Base-by-base conservation (phyloP, 2,329 filamentous ascomycete species). In the Akanthomyces muscarius region DNA sequence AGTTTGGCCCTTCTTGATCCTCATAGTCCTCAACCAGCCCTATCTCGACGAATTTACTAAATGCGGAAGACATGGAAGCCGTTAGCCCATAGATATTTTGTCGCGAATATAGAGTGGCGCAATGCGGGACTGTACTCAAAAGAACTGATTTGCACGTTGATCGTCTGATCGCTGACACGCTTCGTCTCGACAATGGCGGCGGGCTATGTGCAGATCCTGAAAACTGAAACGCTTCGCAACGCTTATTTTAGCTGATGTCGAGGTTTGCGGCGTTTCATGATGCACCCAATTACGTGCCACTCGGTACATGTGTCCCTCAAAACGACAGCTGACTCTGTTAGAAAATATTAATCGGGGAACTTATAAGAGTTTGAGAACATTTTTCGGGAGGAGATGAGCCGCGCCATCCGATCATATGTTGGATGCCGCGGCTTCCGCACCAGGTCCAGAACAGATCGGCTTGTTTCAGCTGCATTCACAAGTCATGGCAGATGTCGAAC, bases 91-190 rank as follows among this genome's bases (percentile, higher is more conserved):
- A 23, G 10, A 13, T 44, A 23, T 41, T 18, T 4, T 7, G 56
- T 38, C 45, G 16, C 36, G 30, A 6, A 41, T 38, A 30, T 21
- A 41, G 21, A 48, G n/a, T 30, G n/a, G 16, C 36, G 41, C 33
- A 47, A 56, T 50, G 44, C 33, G 11, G 50, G n/a, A 18, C 55
- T 3, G 30, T 13, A 1, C 13, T 6, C 2, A 36, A 28, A 16
- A 14, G 3, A 41, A 21, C 13, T 30, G 16, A 51, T 48, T 51
- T 21, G 13, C 33, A 30, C 41, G 16, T 21, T 18, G 45, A 51
- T 51, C 56, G 45, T 59, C 45, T 5, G n/a, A 59, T 59, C 33
- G 18, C 56, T 59, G 56, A 59, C 18, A 51, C 45, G 23, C 30
- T 51, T 59, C 56, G 36, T 41, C 56, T 51, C 45, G 41, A n/a